Percentiles rank a stretch among this genome's conserved stretches.
phyloP scores from a whole-genome alignment of 495 filamentous ascomycete genomes.

The Lasiosphaeris hirsuta region DNA sequence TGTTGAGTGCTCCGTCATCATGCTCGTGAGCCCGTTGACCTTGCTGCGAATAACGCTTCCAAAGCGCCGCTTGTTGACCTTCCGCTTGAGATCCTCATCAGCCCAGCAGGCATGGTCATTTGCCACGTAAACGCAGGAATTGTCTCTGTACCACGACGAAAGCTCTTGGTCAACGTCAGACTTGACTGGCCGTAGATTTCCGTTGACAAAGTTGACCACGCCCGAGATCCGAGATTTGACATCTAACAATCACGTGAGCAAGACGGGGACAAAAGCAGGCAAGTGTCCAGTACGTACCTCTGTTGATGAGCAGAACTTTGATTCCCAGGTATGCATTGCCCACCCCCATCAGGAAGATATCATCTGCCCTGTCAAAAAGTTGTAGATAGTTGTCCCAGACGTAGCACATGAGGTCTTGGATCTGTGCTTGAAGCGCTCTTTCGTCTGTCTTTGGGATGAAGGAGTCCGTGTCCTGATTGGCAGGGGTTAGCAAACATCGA shows the following conservation, averaged over 20 bases:
- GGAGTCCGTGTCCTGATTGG: slow-evolving; percentile 29
- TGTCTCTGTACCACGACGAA: slow-evolving; percentile 68
- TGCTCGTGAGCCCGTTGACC: slow-evolving; percentile 54
- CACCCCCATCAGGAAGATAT: slow-evolving; percentile 80
- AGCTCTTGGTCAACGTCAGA: slow-evolving; percentile 61
- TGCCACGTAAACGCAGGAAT: slow-evolving; percentile 71
- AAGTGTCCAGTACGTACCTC: slow-evolving; percentile 45
- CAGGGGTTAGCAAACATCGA: not conserved
- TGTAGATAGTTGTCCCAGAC: slow-evolving; percentile 98
- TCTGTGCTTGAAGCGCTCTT: slow-evolving; percentile 47
- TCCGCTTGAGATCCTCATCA: slow-evolving; percentile 48
- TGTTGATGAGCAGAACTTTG: slow-evolving; percentile 63
- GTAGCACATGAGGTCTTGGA: slow-evolving; percentile 75
- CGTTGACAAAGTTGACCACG: slow-evolving; percentile 58
- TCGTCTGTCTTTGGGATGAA: slow-evolving; percentile 33
- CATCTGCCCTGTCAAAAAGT: slow-evolving; percentile 58
- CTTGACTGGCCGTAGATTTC: slow-evolving; percentile 62
- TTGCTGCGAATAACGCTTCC: slow-evolving; percentile 57
- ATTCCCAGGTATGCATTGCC: slow-evolving; percentile 71
- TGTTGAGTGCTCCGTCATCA: slow-evolving; percentile 58
- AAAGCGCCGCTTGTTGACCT: slow-evolving; percentile 63
- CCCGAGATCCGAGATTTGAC: slow-evolving; percentile 45
- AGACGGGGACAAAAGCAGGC: not conserved
- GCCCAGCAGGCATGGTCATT: slow-evolving; percentile 69
- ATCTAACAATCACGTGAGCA: slow-evolving; percentile 27